Conservation (phyloP, 441 rosid species). For the Eutrema salsugineum region DNA sequence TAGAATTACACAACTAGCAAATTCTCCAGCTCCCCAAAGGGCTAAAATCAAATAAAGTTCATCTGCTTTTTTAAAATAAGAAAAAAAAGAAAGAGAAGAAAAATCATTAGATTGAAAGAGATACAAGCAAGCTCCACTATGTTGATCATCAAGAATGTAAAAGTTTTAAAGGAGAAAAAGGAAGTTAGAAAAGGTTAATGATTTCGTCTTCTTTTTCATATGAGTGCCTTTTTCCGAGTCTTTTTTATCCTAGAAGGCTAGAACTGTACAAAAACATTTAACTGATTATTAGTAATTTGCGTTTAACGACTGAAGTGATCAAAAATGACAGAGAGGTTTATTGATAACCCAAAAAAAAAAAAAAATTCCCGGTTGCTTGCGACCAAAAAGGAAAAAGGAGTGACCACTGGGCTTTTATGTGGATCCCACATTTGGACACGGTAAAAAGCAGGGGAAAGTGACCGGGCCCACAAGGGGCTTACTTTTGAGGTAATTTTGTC, state of each 20-base stretch:
- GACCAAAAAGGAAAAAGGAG: background rate
- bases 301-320: too few species aligned
- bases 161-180: background rate
- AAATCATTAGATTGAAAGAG: conserved; percentile 5
- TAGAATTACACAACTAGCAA: conserved; percentile 1
- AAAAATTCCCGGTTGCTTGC: background rate
- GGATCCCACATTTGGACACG: conserved; percentile 29
- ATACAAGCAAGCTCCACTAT: conserved; percentile 11
- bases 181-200: background rate
- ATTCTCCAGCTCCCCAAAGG: background rate
- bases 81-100: background rate
- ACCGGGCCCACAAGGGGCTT: conserved; percentile 23
- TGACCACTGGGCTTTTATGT: conserved; percentile 21
- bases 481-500: conserved; percentile 29
- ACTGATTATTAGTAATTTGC: too few species aligned
- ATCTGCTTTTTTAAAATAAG: conserved; percentile 8
- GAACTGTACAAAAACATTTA: background rate
- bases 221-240: background rate
- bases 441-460: conserved; percentile 16
- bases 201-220: background rate
- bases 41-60: conserved; percentile 15
- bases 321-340: too few species aligned
- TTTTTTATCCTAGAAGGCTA: background rate
- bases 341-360: too few species aligned
- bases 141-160: conserved; percentile 5